Percentiles rank a stretch among this genome's conserved stretches.
Evolutionary conservation across 805 yeast species (phyloP).

Genomic region (Wickerhamiella alocasiicola): DNA sequence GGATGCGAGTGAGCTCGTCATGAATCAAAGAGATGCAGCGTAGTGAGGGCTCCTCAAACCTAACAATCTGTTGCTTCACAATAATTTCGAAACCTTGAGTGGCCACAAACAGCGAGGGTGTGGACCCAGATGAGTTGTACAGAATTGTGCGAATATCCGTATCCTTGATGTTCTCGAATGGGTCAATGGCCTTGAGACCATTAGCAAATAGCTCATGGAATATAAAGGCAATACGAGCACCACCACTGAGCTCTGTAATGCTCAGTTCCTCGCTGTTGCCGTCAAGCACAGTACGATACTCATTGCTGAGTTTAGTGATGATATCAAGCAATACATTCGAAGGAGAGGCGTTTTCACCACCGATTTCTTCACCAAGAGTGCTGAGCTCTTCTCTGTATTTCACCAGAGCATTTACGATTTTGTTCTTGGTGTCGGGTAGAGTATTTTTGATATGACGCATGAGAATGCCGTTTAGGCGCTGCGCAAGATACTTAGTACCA

Average conservation of each 20-base stretch:
- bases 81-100: constrained; percentile 94
- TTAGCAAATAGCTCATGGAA: constrained; percentile 92
- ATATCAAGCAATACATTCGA: constrained; percentile 79
- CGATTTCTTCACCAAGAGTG: constrained; percentile 67
- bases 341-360: constrained; percentile 42
- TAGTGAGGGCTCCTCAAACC: constrained; percentile 88
- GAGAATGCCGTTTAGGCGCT: constrained; percentile 76
- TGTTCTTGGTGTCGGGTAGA: constrained; percentile 83
- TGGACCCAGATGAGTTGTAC: constrained; percentile 92
- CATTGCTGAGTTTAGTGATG: constrained; percentile 86
- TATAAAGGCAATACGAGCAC: constrained; percentile 93
- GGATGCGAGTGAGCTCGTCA: constrained; percentile 86
- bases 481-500: constrained; percentile 96
- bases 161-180: constrained; percentile 92
- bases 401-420: constrained; percentile 72
- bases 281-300: constrained; percentile 77
- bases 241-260: constrained; percentile 86
- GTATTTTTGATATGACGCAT: constrained; percentile 81
- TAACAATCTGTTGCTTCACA: constrained; percentile 82
- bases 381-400: constrained; percentile 72
- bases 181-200: constrained; percentile 85
- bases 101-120: constrained; percentile 93
- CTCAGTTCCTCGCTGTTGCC: constrained; percentile 89
- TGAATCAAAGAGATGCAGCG: constrained; percentile 83
- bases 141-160: constrained; percentile 92